Conservation (phyloP, 2,329 filamentous ascomycete genomes). For the Lecanosticta acicola region DNA sequence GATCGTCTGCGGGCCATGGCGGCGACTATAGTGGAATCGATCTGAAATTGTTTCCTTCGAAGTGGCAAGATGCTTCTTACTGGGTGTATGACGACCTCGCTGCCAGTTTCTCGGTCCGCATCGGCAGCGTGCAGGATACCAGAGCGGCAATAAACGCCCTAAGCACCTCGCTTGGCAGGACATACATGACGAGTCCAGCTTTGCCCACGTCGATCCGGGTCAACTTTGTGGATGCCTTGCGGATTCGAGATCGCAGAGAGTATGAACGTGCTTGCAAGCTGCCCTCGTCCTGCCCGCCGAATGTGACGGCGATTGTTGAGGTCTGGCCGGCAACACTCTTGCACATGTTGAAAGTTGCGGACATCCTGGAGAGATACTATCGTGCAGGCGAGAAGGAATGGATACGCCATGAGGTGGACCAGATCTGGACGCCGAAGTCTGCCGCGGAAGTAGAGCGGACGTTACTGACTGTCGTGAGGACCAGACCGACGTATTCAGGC, state of each 20-base stretch:
- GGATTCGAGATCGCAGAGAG: neutral
- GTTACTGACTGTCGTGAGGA: neutral
- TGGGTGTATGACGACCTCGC: neutral
- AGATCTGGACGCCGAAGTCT: neutral
- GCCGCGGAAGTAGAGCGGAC: neutral
- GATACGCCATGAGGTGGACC: neutral
- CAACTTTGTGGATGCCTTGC: neutral
- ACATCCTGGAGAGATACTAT: neutral
- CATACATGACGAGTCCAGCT: neutral
- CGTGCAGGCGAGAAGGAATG: neutral
- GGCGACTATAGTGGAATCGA: neutral
- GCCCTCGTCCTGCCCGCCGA: neutral
- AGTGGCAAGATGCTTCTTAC: neutral
- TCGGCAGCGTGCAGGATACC: neutral
- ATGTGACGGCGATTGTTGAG: neutral
- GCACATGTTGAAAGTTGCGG: conserved; percentile 1
- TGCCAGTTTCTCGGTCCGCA: neutral
- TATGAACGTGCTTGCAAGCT: neutral
- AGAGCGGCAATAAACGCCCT: neutral
- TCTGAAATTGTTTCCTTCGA: neutral
- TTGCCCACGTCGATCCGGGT: neutral
- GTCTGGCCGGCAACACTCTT: neutral
- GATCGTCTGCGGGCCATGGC: neutral
- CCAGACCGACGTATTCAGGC: neutral
- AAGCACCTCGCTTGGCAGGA: neutral